Evolutionary conservation across 345 rosid species (phyloP).

Genomic region (Eucalyptus fibrosa): DNA sequence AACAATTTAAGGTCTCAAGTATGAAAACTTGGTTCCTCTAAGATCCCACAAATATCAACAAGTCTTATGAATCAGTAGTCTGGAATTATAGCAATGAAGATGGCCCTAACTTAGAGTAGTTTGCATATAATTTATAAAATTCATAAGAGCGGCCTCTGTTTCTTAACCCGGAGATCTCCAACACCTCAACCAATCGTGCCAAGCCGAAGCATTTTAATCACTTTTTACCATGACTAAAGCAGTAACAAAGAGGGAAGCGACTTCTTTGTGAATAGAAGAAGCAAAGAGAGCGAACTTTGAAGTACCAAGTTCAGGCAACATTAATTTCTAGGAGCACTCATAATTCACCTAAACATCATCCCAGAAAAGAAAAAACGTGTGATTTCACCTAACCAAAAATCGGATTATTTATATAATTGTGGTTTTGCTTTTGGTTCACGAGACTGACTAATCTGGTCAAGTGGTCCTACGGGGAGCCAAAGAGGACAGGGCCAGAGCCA

Average conservation of each 20-base stretch:
- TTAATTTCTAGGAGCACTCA: neutral
- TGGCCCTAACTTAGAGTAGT: neutral
- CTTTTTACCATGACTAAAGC: neutral
- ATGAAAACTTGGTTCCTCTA: fast-evolving
- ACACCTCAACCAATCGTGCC: neutral
- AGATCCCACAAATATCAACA: neutral
- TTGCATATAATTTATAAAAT: neutral
- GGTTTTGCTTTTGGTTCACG: neutral
- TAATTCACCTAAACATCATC: neutral
- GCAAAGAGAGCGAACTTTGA: neutral
- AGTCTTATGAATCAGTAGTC: neutral
- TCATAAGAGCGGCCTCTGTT: fast-evolving
- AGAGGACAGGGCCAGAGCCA: neutral
- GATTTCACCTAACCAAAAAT: neutral
- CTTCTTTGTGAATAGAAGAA: neutral
- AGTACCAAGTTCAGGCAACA: neutral
- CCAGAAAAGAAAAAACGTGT: neutral
- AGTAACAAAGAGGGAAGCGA: neutral
- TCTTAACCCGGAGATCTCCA: neutral
- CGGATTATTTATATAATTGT: neutral
- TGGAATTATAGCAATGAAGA: fast-evolving
- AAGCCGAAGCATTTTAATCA: neutral
- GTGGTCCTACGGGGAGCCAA: neutral
- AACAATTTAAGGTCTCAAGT: fast-evolving
- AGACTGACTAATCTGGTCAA: neutral